phyloP scores from a whole-genome alignment of 202 grass and related monocot species.

The Bolboschoenoplectus hybrid region DNA sequence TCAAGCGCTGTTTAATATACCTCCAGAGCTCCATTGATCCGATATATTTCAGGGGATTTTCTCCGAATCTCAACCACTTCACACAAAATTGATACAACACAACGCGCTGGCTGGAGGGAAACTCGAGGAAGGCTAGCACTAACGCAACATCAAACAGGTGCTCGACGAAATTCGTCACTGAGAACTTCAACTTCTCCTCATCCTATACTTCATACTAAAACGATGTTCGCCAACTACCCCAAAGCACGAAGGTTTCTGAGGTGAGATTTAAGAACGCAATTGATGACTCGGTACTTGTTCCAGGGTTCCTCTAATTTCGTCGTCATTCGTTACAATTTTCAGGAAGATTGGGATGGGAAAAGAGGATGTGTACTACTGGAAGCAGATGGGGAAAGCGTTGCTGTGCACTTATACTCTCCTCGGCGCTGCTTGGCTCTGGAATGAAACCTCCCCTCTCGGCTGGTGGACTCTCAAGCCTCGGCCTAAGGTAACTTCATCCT shows the following conservation, averaged over 20 bases:
- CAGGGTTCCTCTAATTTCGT: background rate
- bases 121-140: background rate
- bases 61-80: too few species aligned
- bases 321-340: background rate
- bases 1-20: too few species aligned
- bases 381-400: conserved; percentile 90
- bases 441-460: conserved; percentile 76
- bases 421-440: conserved; percentile 73
- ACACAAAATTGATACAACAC: too few species aligned
- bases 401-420: conserved; percentile 77
- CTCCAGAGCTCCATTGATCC: too few species aligned
- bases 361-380: conserved; percentile 72
- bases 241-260: conserved; percentile 56
- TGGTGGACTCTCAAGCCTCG: conserved; percentile 88
- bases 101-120: background rate
- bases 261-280: conserved; percentile 32
- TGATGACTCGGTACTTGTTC: background rate
- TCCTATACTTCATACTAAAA: background rate
- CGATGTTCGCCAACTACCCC: conserved; percentile 53
- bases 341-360: conserved; percentile 73
- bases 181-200: background rate
- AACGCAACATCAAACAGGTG: background rate
- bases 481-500: conserved; percentile 55
- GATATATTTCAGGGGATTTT: too few species aligned
- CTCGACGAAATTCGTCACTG: conserved; percentile 16